Evolutionary conservation across 2,329 filamentous ascomycete genomes (phyloP), one percentile per base, ranked within the genome.

Genomic region (Ceratocystis colombiana): DNA sequence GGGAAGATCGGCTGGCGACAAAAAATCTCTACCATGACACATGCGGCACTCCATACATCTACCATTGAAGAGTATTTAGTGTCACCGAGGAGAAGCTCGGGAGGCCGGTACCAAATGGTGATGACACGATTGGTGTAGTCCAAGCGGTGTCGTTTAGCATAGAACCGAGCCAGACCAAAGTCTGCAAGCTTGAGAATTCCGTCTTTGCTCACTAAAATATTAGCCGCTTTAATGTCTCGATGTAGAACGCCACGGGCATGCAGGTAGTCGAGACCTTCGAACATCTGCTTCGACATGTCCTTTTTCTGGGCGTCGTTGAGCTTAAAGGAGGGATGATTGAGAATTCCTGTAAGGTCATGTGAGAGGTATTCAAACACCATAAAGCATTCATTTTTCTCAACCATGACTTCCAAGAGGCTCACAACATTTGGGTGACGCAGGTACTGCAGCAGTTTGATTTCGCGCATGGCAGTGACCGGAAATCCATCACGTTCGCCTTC

Each of bases 351-450:
- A 68, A 99, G 79, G 74, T 99, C 94, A 74, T 99, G 94, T 1
- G 94, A 93, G 41, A 97, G 82, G 73, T 99, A 99, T 75, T 99
- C 94, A 70, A 99, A 99, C 2, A 99, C 94, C 94, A 99, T 99
- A 76, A 96, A 99, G 75, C 94, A 99, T 76, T 97, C 92, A 71
- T 97, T 97, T 73, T 88, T 89, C 77, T 99, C 94, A 1, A 99
- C 94, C 94, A 99, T 99, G 70, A 95, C 90, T 76, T 96, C 91
- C 70, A 89, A 85, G 20, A 96, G 78, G 50, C 86, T 85, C 67
- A 96, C 90, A 63, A 96, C 86, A 72, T 95, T 96, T 68, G 81
- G 78, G 72, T 96, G 90, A 69, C 87, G 86, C 25, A 96, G 80
- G 2, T 89, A 92, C 73, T 96, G 90, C n/a, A 96, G 80, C 28